Base-by-base conservation (phyloP, 1,139 yeast genomes). In the Dujonia santamariae region DNA sequence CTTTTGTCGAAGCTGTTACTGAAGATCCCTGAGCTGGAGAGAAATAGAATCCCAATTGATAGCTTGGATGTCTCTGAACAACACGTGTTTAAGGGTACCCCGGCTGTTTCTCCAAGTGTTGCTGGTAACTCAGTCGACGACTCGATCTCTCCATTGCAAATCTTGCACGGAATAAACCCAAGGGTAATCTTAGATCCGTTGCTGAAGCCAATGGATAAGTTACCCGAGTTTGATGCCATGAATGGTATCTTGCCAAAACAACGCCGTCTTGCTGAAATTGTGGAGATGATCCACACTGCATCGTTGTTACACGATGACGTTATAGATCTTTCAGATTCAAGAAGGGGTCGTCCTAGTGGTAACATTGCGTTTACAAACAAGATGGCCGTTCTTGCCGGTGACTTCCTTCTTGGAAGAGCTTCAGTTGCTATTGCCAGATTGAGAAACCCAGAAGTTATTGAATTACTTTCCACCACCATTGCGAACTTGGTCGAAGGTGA, bases 401-500 rank as follows among this genome's bases (percentile, higher is more conserved):
- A 92, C 61, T 92, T 92, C 59, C 62, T 92, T 39, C 75, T 92
- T 37, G 98, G 97, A 9, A 73, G 98, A 48, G 98, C 98, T 0
- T 90, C 97, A 1, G 97, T 92, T 15, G 92, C 97, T 2, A 82
- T 92, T 47, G 95, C 97, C 7, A 70, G 98, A 43, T 66, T 94
- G 35, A 72, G 97, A 54, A 90, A 92, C 56, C 94, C 96, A n/a
- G 97, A 92, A 63, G 98, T 92, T 33, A 90, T 88, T 43, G 98
- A 92, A 61, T 72, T 94, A 41, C 76, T 94, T 62, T 87, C 97
- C 4, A 92, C 97, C 6, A 85, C 97, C 26, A 92, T 92, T 55
- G 98, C 97, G 18, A 94, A 94, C 56, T 70, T 94, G 41, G 98
- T 92, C 1, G 98, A 94, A 62, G 98, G 98, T 31, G 98, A 92